A percentile compares a stretch with the other conserved stretches of the same genome.
Conservation (phyloP, 176 grass and related monocot species). For the Puya raimondii region DNA sequence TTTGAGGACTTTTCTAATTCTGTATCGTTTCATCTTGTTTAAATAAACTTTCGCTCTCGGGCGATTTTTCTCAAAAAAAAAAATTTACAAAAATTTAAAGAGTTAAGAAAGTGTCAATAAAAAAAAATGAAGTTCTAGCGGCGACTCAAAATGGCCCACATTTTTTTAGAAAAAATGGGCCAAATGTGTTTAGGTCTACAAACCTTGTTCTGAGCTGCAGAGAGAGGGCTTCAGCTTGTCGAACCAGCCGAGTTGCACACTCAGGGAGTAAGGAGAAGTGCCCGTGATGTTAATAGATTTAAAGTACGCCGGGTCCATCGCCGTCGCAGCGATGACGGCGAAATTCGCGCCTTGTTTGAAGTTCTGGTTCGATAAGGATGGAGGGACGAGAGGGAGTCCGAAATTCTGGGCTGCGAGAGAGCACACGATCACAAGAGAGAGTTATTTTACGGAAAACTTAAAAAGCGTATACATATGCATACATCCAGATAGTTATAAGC, state of each 20-base stretch:
- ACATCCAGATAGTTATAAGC: too few species aligned
- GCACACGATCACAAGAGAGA: background rate
- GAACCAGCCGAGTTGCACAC: constrained; percentile 34
- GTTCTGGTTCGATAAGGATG: constrained; percentile 23
- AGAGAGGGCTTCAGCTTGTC: constrained; percentile 31
- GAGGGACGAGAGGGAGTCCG: constrained; percentile 32
- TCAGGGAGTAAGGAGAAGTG: constrained; percentile 23
- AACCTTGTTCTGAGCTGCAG: constrained; percentile 23
- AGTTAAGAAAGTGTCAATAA: too few species aligned
- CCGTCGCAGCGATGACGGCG: constrained; percentile 31
- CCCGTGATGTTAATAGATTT: constrained; percentile 9
- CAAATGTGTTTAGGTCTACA: background rate
- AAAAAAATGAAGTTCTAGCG: too few species aligned
- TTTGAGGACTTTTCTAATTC: too few species aligned
- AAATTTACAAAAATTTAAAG: too few species aligned
- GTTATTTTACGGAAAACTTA: too few species aligned
- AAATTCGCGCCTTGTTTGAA: constrained; percentile 30
- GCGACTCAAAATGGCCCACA: too few species aligned
- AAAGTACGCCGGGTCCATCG: constrained; percentile 35
- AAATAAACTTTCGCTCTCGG: too few species aligned
- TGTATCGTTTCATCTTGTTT: too few species aligned
- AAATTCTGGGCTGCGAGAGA: constrained; percentile 24
- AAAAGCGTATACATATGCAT: background rate
- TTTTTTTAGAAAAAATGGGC: too few species aligned
- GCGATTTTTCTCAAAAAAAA: too few species aligned